These are phyloP conservation scores for Scheffersomyces amazonensis DNA, from an alignment of 805 yeast genomes.

Conservation along the genomic window DNA sequence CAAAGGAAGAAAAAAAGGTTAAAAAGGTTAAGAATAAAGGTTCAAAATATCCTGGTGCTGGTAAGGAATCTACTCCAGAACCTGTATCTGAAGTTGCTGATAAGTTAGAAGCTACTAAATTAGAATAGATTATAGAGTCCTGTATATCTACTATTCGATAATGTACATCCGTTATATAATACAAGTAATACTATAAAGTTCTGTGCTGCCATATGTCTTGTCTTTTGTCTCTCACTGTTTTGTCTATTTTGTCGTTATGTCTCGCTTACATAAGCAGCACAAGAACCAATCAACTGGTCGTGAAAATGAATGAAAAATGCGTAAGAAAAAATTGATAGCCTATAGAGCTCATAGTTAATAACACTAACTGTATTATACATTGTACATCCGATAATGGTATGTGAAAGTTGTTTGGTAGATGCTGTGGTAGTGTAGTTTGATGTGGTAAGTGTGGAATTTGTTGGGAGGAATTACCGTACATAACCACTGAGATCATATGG, in stretches of 20 bases:
- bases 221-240: no score
- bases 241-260: not conserved
- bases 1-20: conserved; percentile 61
- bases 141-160: no score
- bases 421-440: no score
- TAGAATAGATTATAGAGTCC: conserved; percentile 17
- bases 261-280: not conserved
- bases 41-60: conserved; percentile 75
- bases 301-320: conserved; percentile 11
- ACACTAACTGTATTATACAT: no score
- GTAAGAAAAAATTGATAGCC: not conserved
- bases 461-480: no score
- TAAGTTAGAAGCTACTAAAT: conserved; percentile 35
- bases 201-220: no score
- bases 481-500: no score
- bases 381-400: no score
- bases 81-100: conserved; percentile 16
- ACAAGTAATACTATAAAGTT: not conserved
- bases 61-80: conserved; percentile 1
- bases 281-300: conserved; percentile 18
- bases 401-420: no score
- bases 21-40: conserved; percentile 86
- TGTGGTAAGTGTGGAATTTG: no score
- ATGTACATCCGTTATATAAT: no score
- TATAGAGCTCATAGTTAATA: no score